phyloP scores from a whole-genome alignment of 2,329 filamentous ascomycete genomes.

The Sporothrix schenckii region DNA sequence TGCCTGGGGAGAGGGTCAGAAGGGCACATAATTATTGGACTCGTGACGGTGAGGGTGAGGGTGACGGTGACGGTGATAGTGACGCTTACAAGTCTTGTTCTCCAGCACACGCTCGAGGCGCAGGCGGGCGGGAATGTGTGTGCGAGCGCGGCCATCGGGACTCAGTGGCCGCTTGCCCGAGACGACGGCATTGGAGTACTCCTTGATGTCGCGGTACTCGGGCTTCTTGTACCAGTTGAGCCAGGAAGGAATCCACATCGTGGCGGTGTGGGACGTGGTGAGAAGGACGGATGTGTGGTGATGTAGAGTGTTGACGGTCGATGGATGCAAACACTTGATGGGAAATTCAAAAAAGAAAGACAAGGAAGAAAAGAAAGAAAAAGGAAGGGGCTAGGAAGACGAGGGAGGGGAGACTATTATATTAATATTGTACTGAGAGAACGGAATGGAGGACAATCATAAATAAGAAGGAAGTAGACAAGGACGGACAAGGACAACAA shows the following conservation, averaged over 20 bases:
- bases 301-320: neutral
- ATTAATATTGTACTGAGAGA: neutral
- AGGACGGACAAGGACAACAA: neutral
- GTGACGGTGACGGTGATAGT: neutral
- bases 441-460: neutral
- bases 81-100: constrained; percentile 50
- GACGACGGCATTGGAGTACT: constrained; percentile 48
- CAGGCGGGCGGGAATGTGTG: constrained; percentile 47
- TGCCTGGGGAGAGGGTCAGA: constrained; percentile 41
- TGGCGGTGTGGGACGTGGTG: constrained; percentile 4
- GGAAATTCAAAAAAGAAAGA: constrained; percentile 22
- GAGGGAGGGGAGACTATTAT: constrained; percentile 16
- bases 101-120: constrained; percentile 51
- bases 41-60: no score
- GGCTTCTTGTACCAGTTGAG: constrained; percentile 55
- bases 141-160: constrained; percentile 45
- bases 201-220: constrained; percentile 52
- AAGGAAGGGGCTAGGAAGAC: neutral
- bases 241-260: constrained; percentile 44
- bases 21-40: neutral
- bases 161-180: constrained; percentile 45
- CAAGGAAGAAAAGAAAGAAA: neutral
- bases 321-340: neutral
- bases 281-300: neutral
- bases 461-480: neutral